phyloP scores from a whole-genome alignment of 2,329 filamentous ascomycete species.

The Chaetomiaceae sp. region DNA sequence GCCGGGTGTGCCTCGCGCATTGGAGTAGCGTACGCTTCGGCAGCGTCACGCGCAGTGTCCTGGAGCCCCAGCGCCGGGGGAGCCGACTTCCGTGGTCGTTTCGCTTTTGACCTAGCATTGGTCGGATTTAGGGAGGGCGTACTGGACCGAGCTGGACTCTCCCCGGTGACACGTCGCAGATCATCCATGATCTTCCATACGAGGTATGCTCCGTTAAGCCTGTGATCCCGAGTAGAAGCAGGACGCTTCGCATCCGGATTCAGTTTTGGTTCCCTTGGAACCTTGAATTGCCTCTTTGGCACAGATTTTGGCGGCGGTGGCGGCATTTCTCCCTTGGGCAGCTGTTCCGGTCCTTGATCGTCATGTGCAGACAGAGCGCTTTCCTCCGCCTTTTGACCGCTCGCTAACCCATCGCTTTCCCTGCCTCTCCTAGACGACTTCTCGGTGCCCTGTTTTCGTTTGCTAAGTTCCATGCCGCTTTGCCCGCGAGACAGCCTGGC shows the following conservation, averaged over 20 bases:
- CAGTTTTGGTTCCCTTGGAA: constrained; percentile 29
- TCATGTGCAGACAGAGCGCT: background rate
- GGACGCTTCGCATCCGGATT: constrained; percentile 37
- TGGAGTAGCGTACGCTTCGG: background rate
- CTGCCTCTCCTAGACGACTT: constrained; percentile 25
- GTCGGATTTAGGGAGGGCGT: background rate
- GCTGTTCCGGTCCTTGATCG: background rate
- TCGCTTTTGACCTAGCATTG: constrained; percentile 13
- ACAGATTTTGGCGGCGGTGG: constrained; percentile 6
- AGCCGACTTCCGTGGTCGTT: constrained; percentile 25
- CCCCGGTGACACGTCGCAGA: constrained; percentile 34
- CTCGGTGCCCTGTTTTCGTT: constrained; percentile 17
- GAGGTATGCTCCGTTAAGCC: constrained; percentile 42
- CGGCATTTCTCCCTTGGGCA: background rate
- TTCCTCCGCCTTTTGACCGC: constrained; percentile 22
- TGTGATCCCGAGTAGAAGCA: constrained; percentile 43
- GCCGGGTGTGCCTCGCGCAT: background rate
- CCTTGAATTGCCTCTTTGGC: constrained; percentile 11
- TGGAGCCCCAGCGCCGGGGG: constrained; percentile 16
- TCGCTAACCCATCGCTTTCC: constrained; percentile 24
- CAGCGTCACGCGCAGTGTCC: background rate
- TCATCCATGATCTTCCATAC: constrained; percentile 40
- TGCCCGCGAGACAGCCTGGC: constrained; percentile 29
- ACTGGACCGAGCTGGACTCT: constrained; percentile 2
- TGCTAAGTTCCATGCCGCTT: constrained; percentile 17